phyloP scores from a whole-genome alignment of 495 filamentous ascomycete species.

The Stereocaulon alpinum region DNA sequence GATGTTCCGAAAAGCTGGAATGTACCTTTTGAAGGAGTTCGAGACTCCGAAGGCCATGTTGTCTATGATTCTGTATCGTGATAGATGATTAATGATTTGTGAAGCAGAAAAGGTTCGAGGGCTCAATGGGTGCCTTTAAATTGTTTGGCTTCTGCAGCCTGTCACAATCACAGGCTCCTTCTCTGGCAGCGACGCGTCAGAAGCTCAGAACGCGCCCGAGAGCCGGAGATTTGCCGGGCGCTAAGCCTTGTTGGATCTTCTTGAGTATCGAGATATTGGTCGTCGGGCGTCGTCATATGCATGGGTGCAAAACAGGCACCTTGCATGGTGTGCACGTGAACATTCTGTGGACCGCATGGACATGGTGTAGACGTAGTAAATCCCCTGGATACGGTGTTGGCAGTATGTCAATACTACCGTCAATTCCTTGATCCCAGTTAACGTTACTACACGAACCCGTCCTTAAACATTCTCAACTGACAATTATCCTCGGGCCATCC shows the following conservation, averaged over 20 bases:
- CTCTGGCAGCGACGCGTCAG: constrained; percentile 6
- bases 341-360: no score
- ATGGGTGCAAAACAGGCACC: no score
- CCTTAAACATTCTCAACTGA: no score
- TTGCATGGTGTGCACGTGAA: no score
- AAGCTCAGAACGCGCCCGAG: constrained; percentile 1
- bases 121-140: background rate
- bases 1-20: background rate
- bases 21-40: constrained; percentile 48
- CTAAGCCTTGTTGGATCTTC: constrained; percentile 1
- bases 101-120: background rate
- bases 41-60: constrained; percentile 48
- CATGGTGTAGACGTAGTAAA: no score
- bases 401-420: no score
- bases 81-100: background rate
- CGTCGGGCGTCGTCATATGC: background rate
- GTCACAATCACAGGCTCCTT: background rate
- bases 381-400: no score
- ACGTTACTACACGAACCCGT: no score
- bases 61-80: constrained; percentile 17
- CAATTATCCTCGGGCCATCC: background rate
- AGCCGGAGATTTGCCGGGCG: constrained; percentile 2
- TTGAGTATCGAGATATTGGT: background rate
- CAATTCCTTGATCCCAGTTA: no score
- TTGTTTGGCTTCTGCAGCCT: constrained; percentile 8